A percentile compares a stretch with the other conserved stretches of the same genome.
These are phyloP conservation scores for Candida ovalis DNA, from an alignment of 805 yeast species.

Conservation along the genomic window DNA sequence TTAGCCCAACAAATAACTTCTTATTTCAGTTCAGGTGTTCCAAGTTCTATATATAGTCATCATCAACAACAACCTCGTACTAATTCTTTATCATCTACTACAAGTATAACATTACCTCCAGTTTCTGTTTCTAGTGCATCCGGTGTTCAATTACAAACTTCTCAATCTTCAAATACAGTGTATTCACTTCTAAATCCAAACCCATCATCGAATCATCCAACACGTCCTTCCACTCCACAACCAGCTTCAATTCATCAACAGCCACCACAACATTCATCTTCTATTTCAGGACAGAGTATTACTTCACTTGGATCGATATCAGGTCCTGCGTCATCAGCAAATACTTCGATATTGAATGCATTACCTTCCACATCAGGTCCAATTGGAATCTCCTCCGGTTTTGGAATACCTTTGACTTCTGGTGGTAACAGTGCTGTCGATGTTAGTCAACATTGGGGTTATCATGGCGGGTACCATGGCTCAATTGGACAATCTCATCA, in stretches of 20 bases:
- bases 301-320: background rate
- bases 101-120: background rate
- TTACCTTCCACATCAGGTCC: background rate
- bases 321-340: background rate
- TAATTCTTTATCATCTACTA: conserved; percentile 6
- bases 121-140: background rate
- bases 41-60: background rate
- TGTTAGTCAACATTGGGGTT: background rate
- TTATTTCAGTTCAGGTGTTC: conserved; percentile 6
- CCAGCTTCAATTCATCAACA: conserved; percentile 8
- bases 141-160: background rate
- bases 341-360: background rate
- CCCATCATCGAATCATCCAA: background rate
- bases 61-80: conserved; percentile 10
- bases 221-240: background rate
- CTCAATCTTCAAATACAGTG: conserved; percentile 14
- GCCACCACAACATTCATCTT: background rate
- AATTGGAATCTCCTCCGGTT: background rate
- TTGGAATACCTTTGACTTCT: background rate
- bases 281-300: background rate
- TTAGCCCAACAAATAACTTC: conserved; percentile 6
- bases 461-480: background rate
- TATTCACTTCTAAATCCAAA: conserved; percentile 19
- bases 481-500: background rate
- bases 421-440: background rate